phyloP scores from a whole-genome alignment of 2,329 filamentous ascomycete genomes.

The Phaeosphaeriaceae sp. region DNA sequence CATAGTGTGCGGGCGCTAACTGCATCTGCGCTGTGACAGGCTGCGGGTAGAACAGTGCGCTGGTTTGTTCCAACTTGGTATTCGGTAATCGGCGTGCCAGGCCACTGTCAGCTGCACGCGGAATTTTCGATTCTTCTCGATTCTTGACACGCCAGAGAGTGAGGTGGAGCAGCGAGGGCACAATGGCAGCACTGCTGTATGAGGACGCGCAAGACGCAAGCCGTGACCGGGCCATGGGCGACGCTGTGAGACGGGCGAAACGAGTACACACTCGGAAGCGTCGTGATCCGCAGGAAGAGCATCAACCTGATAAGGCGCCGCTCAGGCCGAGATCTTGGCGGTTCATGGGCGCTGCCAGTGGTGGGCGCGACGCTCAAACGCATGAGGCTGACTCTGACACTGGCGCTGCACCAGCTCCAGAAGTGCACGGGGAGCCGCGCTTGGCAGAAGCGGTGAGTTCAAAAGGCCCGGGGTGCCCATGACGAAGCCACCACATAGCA shows the following conservation, averaged over 20 bases:
- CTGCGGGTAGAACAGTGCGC: slow-evolving; percentile 39
- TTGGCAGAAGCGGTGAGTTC: slow-evolving; percentile 20
- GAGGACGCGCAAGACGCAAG: slow-evolving; percentile 28
- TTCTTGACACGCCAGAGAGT: neutral
- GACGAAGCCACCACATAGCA: slow-evolving; percentile 4
- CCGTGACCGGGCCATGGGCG: slow-evolving; percentile 30
- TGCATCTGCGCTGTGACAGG: slow-evolving; percentile 37
- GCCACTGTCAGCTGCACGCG: neutral
- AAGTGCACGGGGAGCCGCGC: slow-evolving; percentile 19
- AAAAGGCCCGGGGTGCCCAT: slow-evolving; percentile 19
- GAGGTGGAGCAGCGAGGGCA: neutral
- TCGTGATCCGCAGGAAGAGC: slow-evolving; percentile 39
- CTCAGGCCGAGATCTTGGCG: slow-evolving; percentile 36
- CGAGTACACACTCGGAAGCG: slow-evolving; percentile 37
- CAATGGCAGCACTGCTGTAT: slow-evolving; percentile 5
- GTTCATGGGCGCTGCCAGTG: slow-evolving; percentile 19
- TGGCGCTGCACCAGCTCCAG: slow-evolving; percentile 35
- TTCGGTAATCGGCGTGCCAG: slow-evolving; percentile 9
- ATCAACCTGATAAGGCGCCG: slow-evolving; percentile 37
- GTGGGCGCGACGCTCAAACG: slow-evolving; percentile 41
- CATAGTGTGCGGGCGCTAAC: slow-evolving; percentile 48
- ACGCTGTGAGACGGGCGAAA: slow-evolving; percentile 47
- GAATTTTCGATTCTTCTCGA: neutral
- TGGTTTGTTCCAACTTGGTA: slow-evolving; percentile 14
- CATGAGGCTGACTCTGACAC: slow-evolving; percentile 39